Base-by-base conservation (phyloP, 805 yeast species). In the Candida peoriensis region DNA sequence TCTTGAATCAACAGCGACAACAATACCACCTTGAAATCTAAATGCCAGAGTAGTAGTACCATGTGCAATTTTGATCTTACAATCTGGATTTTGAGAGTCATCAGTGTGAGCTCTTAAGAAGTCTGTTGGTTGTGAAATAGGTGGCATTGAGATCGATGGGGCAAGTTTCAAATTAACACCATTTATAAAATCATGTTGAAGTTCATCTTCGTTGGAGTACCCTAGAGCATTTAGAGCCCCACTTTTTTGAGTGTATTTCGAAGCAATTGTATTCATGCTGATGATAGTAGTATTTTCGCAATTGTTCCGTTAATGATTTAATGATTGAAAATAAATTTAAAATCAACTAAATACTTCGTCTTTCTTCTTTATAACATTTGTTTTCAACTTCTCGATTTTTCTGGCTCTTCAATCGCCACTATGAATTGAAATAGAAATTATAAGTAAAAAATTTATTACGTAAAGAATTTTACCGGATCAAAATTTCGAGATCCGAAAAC, bases 1-100 rank as follows among this genome's bases (percentile, higher is more conserved):
- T 62, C 98, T 78, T 28, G 97, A 88, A 66, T 93, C 98, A 9
- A 93, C 98, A 0, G 97, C 97, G 34, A 93, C 97, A 25, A 82
- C 68, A 47, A 93, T 89, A 17, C 98, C 98, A 19, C 90, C 96
- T 64, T 90, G 78, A 63, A 89, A 93, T 61, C 97, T 74, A 68
- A 93, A 93, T 8, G 97, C 96, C 51, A 93, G 70, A 11, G 98
- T 93, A 6, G 98, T 93, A n/a, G 98, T 93, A 60, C 98, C 98
- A 63, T 93, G 98, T 16, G 97, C 96, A 54, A 93, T 84, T 60
- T 93, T 90, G 66, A 93, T 90, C 54, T 80, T 83, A 64, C 95
- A 89, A 57, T 88, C 97, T 19, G 95, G 95, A 58, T 89, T 90
- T 41, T 78, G 57, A 14, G 87, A 80, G 61, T 93, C 97, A 62